Percentiles rank a stretch among this genome's conserved stretches.
Evolutionary conservation across 768 basidiomycete species (phyloP).

Genomic region (Boletus sensibilis): DNA sequence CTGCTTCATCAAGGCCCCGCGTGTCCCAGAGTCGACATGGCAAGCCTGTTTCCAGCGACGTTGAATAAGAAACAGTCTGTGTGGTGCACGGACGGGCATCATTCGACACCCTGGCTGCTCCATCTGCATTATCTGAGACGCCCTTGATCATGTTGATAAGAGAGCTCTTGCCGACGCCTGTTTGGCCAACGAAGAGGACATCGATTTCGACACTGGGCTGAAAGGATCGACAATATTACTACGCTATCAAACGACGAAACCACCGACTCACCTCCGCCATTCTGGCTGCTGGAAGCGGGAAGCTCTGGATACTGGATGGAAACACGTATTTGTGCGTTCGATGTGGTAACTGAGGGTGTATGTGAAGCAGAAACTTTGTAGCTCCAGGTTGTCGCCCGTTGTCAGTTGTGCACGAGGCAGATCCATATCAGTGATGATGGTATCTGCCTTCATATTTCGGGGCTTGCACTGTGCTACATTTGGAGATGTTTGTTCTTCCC

Average conservation of each 20-base stretch:
- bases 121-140: neutral
- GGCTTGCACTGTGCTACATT: neutral
- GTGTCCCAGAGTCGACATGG: constrained; percentile 27
- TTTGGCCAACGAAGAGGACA: constrained; percentile 25
- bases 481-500: constrained; percentile 8
- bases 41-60: neutral
- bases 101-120: constrained; percentile 19
- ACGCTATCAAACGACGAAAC: neutral
- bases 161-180: constrained; percentile 27
- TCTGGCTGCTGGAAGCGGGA: neutral
- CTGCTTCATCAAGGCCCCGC: constrained; percentile 26
- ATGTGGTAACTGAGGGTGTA: constrained; percentile 8
- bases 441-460: neutral
- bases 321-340: neutral
- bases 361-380: neutral
- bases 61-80: constrained; percentile 7
- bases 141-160: constrained; percentile 26
- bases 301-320: neutral
- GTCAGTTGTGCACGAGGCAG: constrained; percentile 22
- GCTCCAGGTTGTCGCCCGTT: neutral
- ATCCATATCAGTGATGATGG: constrained; percentile 23
- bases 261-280: constrained; percentile 23
- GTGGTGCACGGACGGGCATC: constrained; percentile 20
- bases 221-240: neutral
- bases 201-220: constrained; percentile 14